Conservation (phyloP, 169 alveolate genomes). For the Cryptosporidium muris region DNA sequence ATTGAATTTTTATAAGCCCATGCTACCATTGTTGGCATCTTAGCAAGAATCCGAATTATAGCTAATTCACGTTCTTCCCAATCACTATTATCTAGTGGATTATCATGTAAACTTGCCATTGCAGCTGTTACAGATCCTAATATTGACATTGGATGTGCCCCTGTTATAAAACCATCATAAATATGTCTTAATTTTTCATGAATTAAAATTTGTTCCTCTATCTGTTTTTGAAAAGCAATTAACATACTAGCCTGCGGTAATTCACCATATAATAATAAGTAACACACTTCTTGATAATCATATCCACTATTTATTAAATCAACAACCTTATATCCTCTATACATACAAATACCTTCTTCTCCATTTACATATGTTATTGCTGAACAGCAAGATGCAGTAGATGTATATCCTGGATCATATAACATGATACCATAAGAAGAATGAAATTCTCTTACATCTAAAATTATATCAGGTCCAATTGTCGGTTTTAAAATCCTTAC, state of each 20-base stretch:
- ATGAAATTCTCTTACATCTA: constrained; percentile 76
- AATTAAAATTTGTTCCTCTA: constrained; percentile 81
- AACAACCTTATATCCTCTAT: constrained; percentile 79
- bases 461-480: constrained; percentile 76
- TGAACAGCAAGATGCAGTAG: constrained; percentile 82
- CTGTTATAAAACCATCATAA: constrained; percentile 78
- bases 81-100: constrained; percentile 58
- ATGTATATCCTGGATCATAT: constrained; percentile 81
- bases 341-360: constrained; percentile 81
- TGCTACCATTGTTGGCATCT: constrained; percentile 88
- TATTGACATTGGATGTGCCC: constrained; percentile 89
- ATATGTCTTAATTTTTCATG: constrained; percentile 82
- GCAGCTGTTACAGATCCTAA: constrained; percentile 85
- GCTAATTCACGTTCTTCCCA: constrained; percentile 64
- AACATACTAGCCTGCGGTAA: background rate
- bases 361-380: constrained; percentile 88
- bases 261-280: constrained; percentile 73
- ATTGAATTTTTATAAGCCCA: constrained; percentile 81
- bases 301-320: constrained; percentile 82
- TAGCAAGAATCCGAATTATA: constrained; percentile 82
- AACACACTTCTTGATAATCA: constrained; percentile 81
- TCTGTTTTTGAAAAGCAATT: background rate
- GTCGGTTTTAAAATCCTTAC: constrained; percentile 77
- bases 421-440: constrained; percentile 77
- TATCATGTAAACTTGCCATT: constrained; percentile 81